Evolutionary conservation across 2,329 filamentous ascomycete species (phyloP), one percentile per base, ranked within the genome.

Genomic region (Cytospora chrysosperma): DNA sequence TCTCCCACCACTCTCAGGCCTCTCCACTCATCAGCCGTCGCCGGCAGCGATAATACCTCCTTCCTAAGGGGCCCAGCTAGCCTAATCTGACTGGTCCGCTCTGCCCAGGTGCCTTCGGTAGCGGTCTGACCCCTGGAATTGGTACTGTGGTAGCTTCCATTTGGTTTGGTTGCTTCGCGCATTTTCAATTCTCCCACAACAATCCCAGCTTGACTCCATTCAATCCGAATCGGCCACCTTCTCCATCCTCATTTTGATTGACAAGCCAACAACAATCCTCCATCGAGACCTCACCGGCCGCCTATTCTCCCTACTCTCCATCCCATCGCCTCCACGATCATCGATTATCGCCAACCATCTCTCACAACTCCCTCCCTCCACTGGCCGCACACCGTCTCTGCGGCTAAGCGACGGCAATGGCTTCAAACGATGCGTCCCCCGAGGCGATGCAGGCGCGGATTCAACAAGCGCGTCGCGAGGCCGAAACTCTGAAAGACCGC

Each of bases 401-500:
- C 63, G 63, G 63, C 63, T 66, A 55, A 66, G 64, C 61, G 61
- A 59, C 61, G 43, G 57, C 54, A 54, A 87, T 87, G 84, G 85
- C 85, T 72, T 78, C 79, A 72, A 85, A 80, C 77, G 86, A 88
- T 75, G 85, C 88, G 72, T 88, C 86, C 74, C 86, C 86, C 69
- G 86, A 89, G 81, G 85, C 85, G 78, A 96, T 97, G 88, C 94
- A 98, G 85, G 90, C 93, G 81, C 90, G 90, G 79, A 94, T 95
- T 73, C 90, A 92, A 75, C 89, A 91, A 74, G 94, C 95, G 77
- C 89, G 95, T 79, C 92, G 95, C 83, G 95, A 99, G 85, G 95
- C 95, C 73, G 95, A 98, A 84, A 93, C 91, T 60, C 83, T 98
- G 72, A 98, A 98, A 85, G 94, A 98, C 78, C 90, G 92, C 79